Evolutionary conservation across 345 rosid species (phyloP).

Genomic region (Linum trigynum): DNA sequence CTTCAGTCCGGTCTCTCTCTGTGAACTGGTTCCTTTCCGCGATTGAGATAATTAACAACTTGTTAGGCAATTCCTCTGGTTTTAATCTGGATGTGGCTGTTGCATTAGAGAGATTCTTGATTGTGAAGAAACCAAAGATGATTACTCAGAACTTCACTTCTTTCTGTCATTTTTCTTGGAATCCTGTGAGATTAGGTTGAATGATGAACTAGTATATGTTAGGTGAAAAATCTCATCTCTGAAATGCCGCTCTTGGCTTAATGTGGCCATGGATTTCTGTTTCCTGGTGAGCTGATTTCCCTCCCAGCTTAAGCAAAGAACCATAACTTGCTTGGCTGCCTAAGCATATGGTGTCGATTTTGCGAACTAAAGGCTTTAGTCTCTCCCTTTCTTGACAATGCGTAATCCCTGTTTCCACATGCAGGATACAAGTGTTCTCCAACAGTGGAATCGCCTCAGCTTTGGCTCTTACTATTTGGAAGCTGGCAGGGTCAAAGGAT

Average conservation of each 20-base stretch:
- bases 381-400: constrained; percentile 5
- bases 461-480: constrained; percentile 43
- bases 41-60: neutral
- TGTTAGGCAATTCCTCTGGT: neutral
- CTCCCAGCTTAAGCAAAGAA: neutral
- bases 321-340: neutral
- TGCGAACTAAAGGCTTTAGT: neutral
- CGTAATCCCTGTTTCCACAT: constrained; percentile 13
- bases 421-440: constrained; percentile 79
- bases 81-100: neutral
- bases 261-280: neutral
- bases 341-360: neutral
- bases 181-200: too few species aligned
- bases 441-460: constrained; percentile 67
- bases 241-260: neutral
- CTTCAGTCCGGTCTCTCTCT: neutral
- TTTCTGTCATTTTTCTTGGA: neutral
- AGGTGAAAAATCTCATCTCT: neutral
- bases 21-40: neutral
- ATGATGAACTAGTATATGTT: too few species aligned
- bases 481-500: constrained; percentile 56
- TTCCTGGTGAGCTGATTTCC: neutral
- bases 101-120: too few species aligned
- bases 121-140: neutral
- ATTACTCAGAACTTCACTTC: neutral